phyloP scores from a whole-genome alignment of 495 filamentous ascomycete species.

The Aspergillus diversus region DNA sequence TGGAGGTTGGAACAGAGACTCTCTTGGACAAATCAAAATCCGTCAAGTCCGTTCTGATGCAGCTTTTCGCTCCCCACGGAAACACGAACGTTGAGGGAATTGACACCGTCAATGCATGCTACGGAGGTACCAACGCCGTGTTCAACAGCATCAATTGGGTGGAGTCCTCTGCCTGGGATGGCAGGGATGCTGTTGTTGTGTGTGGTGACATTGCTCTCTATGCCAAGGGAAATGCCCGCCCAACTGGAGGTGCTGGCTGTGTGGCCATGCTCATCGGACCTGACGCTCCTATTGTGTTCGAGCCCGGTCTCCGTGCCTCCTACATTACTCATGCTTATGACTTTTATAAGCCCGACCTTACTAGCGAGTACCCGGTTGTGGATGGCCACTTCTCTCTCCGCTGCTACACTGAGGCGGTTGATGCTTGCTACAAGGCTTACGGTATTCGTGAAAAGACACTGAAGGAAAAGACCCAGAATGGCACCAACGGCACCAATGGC shows the following conservation, averaged over 20 bases:
- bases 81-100: conserved; percentile 96
- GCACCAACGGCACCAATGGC: conserved; percentile 61
- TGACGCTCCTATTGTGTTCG: conserved; percentile 86
- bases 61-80: conserved; percentile 82
- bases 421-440: conserved; percentile 95
- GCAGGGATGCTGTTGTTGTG: conserved; percentile 89
- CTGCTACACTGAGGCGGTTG: conserved; percentile 96
- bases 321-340: conserved; percentile 97
- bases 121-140: conserved; percentile 95
- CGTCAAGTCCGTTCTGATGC: conserved; percentile 99
- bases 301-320: conserved; percentile 86
- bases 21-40: conserved; percentile 99
- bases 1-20: conserved; percentile 98
- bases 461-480: conserved; percentile 63
- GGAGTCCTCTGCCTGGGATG: conserved; percentile 98
- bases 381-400: conserved; percentile 93
- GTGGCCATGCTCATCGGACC: conserved; percentile 95
- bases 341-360: conserved; percentile 98
- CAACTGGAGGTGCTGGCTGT: conserved; percentile 92
- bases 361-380: conserved; percentile 96
- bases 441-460: conserved; percentile 77
- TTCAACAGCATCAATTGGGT: conserved; percentile 98
- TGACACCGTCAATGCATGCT: conserved; percentile 97
- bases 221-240: conserved; percentile 92
- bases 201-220: conserved; percentile 98